A percentile compares a stretch with the other conserved stretches of the same genome.
These are phyloP conservation scores for Dicorynia guianensis DNA, from an alignment of 306 rosid genomes.

Conservation along the genomic window DNA sequence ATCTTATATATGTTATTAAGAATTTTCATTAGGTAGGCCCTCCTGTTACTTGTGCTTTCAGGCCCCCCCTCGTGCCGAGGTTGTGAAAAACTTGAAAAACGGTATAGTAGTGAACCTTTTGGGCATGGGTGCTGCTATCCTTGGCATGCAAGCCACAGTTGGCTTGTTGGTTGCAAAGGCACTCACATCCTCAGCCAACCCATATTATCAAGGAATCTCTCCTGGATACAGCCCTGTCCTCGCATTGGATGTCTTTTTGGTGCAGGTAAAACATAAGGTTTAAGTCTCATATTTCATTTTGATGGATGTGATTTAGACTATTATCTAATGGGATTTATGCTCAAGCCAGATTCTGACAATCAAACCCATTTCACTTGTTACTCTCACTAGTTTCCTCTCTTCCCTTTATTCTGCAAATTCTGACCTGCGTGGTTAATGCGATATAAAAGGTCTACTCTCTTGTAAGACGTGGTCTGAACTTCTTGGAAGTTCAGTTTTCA, in stretches of 20 bases:
- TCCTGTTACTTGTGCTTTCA: constrained; percentile 46
- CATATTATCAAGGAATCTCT: constrained; percentile 81
- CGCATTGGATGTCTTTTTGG: constrained; percentile 93
- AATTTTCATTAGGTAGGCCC: constrained; percentile 7
- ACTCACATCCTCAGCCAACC: constrained; percentile 88
- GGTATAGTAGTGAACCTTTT: constrained; percentile 82
- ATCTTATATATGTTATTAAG: not conserved
- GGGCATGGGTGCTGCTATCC: constrained; percentile 97
- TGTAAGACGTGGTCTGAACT: not conserved
- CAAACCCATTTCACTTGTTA: not conserved
- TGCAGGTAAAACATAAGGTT: constrained; percentile 66
- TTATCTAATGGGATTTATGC: not conserved
- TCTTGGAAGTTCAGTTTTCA: constrained; percentile 2
- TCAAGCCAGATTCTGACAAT: constrained; percentile 10
- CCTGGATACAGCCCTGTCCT: constrained; percentile 95
- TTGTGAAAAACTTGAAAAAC: constrained; percentile 78
- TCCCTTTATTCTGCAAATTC: not conserved
- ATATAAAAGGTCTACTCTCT: not conserved
- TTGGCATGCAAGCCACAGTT: constrained; percentile 96
- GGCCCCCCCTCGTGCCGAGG: constrained; percentile 99
- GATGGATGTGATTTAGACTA: constrained; percentile 6
- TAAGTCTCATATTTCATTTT: constrained; percentile 12
- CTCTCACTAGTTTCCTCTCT: constrained; percentile 1
- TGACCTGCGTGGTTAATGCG: not conserved
- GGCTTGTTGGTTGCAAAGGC: constrained; percentile 95